Evolutionary conservation across 1,284 basidiomycete species (phyloP).

Genomic region (Austroboletus rostrupii): DNA sequence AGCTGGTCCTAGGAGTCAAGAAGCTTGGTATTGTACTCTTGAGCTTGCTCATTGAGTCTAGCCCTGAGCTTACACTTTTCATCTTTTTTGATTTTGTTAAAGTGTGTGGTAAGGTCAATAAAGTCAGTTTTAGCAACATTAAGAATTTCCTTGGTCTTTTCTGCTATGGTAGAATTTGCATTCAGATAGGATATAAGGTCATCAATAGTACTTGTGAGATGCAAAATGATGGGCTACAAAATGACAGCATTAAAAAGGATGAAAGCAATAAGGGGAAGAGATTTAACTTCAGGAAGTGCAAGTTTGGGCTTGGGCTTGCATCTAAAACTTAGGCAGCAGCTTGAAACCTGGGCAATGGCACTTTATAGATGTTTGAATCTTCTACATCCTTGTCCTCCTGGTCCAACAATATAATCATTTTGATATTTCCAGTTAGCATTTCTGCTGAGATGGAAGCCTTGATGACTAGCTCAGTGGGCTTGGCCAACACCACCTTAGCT

Average conservation of each 20-base stretch:
- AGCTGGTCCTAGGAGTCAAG: slow-evolving; percentile 83
- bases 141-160: slow-evolving; percentile 68
- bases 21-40: slow-evolving; percentile 84
- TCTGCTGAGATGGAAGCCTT: slow-evolving; percentile 20
- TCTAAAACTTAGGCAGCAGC: slow-evolving; percentile 80
- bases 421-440: slow-evolving; percentile 16
- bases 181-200: slow-evolving; percentile 83
- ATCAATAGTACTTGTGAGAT: slow-evolving; percentile 93
- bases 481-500: slow-evolving; percentile 66
- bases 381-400: slow-evolving; percentile 31
- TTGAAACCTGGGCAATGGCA: slow-evolving; percentile 86
- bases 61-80: slow-evolving; percentile 77
- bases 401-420: slow-evolving; percentile 27
- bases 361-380: slow-evolving; percentile 55
- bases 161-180: slow-evolving; percentile 64
- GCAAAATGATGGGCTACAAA: slow-evolving; percentile 85
- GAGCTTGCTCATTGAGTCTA: slow-evolving; percentile 77
- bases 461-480: slow-evolving; percentile 30
- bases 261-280: slow-evolving; percentile 82
- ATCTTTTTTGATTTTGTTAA: slow-evolving; percentile 79
- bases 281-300: slow-evolving; percentile 36
- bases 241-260: slow-evolving; percentile 69
- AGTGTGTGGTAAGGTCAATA: slow-evolving; percentile 70
- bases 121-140: slow-evolving; percentile 82
- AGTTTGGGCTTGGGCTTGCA: slow-evolving; percentile 46